A percentile compares a stretch with the other conserved stretches of the same genome.
phyloP scores from a whole-genome alignment of 2,329 filamentous ascomycete species.

The Paraphoma chrysanthemicola region DNA sequence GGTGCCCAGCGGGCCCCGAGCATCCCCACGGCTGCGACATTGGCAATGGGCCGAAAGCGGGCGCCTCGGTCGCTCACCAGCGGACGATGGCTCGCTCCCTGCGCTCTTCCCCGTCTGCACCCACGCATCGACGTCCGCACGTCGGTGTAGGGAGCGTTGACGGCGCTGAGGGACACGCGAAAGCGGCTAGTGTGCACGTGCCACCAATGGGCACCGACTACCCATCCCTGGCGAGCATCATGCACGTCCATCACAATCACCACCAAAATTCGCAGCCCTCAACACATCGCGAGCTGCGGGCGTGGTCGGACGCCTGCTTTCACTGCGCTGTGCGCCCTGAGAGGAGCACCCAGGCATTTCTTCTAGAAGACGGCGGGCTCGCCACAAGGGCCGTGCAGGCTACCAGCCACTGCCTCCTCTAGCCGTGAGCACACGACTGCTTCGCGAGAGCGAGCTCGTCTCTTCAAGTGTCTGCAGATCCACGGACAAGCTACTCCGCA shows the following conservation, averaged over 20 bases:
- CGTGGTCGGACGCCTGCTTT: not conserved
- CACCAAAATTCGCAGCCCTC: slow-evolving; percentile 12
- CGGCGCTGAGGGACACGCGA: not conserved
- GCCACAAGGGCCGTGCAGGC: not conserved
- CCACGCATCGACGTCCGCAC: no score
- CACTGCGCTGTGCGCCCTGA: not conserved
- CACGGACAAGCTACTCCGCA: not conserved
- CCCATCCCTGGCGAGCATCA: slow-evolving; percentile 22
- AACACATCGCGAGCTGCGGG: not conserved
- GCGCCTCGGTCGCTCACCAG: not conserved
- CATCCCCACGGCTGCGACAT: not conserved
- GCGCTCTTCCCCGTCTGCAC: no score
- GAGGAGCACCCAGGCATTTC: not conserved
- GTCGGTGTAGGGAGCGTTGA: not conserved
- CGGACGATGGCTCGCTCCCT: not conserved
- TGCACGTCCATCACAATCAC: slow-evolving; percentile 32
- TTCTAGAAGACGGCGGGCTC: not conserved
- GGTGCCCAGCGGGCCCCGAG: not conserved
- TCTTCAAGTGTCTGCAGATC: not conserved
- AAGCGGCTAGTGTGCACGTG: slow-evolving; percentile 20
- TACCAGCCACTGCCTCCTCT: not conserved
- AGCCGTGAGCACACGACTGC: not conserved
- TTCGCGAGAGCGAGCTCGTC: not conserved
- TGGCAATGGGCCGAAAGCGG: not conserved
- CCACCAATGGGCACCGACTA: not conserved